phyloP scores from a whole-genome alignment of 1,284 basidiomycete genomes.

The Trichosporon sp. region DNA sequence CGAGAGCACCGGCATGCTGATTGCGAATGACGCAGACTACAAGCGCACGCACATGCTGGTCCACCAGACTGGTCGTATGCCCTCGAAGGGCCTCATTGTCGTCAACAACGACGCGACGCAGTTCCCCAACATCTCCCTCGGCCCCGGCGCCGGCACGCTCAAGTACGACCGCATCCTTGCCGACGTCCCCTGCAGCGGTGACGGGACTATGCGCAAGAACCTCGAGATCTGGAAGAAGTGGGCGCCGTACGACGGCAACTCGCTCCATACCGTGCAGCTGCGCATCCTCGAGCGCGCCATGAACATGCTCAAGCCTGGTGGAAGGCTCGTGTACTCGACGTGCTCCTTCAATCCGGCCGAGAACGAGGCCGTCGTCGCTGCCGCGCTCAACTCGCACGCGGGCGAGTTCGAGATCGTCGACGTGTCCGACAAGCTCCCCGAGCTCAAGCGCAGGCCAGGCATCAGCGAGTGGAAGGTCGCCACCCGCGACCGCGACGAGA shows the following conservation, averaged over 20 bases:
- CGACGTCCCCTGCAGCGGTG: constrained; percentile 93
- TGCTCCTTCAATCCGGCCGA: constrained; percentile 97
- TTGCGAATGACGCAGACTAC: constrained; percentile 59
- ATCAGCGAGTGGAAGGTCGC: constrained; percentile 67
- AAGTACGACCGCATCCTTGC: constrained; percentile 90
- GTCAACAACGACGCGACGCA: constrained; percentile 86
- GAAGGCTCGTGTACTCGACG: constrained; percentile 94
- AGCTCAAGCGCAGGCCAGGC: constrained; percentile 69
- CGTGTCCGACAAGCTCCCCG: constrained; percentile 64
- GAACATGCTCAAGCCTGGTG: constrained; percentile 76
- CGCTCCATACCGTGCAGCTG: constrained; percentile 85
- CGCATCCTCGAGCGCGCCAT: constrained; percentile 89
- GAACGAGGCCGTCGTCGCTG: constrained; percentile 93
- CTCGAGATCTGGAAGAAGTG: constrained; percentile 91
- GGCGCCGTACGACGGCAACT: constrained; percentile 82
- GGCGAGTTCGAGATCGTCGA: constrained; percentile 83
- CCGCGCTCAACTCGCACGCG: constrained; percentile 65
- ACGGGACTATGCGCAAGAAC: constrained; percentile 95
- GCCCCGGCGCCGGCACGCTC: constrained; percentile 50
- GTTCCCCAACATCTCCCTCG: constrained; percentile 65
- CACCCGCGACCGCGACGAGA: constrained; percentile 19
- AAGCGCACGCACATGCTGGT: constrained; percentile 95
- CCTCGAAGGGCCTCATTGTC: constrained; percentile 86
- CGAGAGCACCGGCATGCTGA: constrained; percentile 42
- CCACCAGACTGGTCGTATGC: constrained; percentile 92